These are phyloP conservation scores for Moesziomyces antarcticus DNA, from an alignment of 1,284 basidiomycete genomes.

Conservation along the genomic window DNA sequence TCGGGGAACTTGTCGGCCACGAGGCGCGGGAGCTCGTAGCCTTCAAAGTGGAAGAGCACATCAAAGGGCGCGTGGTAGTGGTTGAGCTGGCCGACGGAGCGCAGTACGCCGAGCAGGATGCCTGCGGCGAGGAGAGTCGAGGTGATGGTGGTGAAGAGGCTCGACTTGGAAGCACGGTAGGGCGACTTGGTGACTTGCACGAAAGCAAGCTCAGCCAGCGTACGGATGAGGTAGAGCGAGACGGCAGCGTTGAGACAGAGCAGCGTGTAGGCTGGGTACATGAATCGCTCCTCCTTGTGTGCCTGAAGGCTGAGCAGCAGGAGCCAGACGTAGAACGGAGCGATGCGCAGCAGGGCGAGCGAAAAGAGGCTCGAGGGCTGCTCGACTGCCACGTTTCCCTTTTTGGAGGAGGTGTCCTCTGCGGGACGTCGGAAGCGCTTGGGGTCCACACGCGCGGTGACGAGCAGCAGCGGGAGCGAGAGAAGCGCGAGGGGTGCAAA, in stretches of 20 bases:
- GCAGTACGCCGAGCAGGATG: conserved; percentile 78
- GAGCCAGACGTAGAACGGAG: conserved; percentile 90
- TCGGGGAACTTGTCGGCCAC: conserved; percentile 42
- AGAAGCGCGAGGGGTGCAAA: conserved; percentile 77
- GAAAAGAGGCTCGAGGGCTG: conserved; percentile 40
- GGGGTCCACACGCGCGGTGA: conserved; percentile 81
- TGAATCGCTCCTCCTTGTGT: conserved; percentile 98
- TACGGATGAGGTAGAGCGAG: conserved; percentile 73
- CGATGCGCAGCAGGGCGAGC: conserved; percentile 78
- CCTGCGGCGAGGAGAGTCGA: conserved; percentile 76
- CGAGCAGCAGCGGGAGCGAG: conserved; percentile 75
- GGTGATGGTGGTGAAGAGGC: conserved; percentile 81
- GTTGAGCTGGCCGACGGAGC: conserved; percentile 81
- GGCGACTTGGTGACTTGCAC: conserved; percentile 53
- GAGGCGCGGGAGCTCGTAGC: conserved; percentile 81
- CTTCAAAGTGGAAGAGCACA: conserved; percentile 79
- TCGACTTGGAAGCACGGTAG: conserved; percentile 49
- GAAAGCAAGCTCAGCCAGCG: conserved; percentile 46
- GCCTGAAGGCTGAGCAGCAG: conserved; percentile 81
- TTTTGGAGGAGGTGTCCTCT: conserved; percentile 68
- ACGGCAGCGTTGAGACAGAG: conserved; percentile 94
- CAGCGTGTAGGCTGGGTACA: conserved; percentile 92
- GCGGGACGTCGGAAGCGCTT: conserved; percentile 79
- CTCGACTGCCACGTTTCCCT: conserved; percentile 22
- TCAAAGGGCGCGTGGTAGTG: conserved; percentile 93